Conservation (phyloP, 208 protist species). For the Novymonas esmeraldas region DNA sequence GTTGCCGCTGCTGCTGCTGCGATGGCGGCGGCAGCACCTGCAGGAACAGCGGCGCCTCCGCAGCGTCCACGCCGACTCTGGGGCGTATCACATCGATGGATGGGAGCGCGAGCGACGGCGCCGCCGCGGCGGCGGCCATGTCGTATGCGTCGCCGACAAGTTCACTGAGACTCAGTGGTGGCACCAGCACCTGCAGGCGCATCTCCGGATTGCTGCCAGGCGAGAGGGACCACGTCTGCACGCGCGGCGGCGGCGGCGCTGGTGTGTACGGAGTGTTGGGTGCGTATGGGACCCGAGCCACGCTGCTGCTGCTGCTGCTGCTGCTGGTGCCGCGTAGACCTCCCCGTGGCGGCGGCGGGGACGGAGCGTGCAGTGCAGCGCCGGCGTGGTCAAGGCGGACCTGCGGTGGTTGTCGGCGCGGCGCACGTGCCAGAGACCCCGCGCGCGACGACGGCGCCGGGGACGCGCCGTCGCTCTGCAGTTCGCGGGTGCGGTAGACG, state of each 20-base stretch:
- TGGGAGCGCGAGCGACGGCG: background rate
- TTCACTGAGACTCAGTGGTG: background rate
- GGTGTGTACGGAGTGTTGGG: no score
- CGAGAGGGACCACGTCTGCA: background rate
- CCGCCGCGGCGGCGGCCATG: no score
- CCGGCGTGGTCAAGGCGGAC: no score
- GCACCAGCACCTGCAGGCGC: background rate
- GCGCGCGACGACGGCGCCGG: slow-evolving; percentile 5
- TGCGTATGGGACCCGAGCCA: no score
- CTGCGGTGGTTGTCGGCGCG: background rate
- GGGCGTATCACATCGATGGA: background rate
- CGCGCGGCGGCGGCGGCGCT: no score
- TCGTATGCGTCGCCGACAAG: slow-evolving; percentile 6
- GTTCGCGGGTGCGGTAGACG: slow-evolving; percentile 41
- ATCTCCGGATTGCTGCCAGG: background rate
- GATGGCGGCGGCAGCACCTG: background rate
- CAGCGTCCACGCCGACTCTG: slow-evolving; percentile 1
- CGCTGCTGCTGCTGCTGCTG: no score
- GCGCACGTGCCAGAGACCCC: background rate
- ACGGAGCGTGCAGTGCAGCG: no score
- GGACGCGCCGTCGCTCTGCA: slow-evolving; percentile 42
- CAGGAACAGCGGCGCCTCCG: background rate
- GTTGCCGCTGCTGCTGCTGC: background rate
- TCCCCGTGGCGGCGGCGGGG: no score
- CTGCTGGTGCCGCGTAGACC: no score